phyloP scores from a whole-genome alignment of 805 yeast genomes.

The Yarrowia keelungensis region DNA sequence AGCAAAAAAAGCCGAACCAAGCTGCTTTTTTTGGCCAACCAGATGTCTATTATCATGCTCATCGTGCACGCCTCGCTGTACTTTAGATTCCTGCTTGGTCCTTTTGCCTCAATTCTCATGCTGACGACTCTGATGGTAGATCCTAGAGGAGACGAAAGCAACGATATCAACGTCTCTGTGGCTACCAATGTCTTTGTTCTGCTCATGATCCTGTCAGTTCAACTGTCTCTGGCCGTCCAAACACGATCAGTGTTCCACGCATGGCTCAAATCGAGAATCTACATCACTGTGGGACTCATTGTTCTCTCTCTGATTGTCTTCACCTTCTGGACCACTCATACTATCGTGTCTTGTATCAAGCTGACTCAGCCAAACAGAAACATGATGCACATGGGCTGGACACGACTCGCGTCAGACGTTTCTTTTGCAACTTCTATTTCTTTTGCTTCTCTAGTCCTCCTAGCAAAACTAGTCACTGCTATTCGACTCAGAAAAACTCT shows the following conservation, averaged over 20 bases:
- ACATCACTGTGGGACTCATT: constrained; percentile 6
- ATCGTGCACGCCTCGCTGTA: constrained; percentile 18
- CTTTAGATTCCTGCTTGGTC: constrained; percentile 5
- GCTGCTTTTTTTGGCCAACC: constrained; percentile 22
- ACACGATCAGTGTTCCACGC: constrained; percentile 27
- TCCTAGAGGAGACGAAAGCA: not conserved
- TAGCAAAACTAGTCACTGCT: constrained; percentile 71
- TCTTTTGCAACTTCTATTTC: constrained; percentile 70
- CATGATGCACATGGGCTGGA: not conserved
- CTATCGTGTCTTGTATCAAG: not conserved
- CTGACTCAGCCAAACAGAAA: not conserved
- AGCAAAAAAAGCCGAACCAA: constrained; percentile 12
- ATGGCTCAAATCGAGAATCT: constrained; percentile 17
- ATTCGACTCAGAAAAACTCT: constrained; percentile 72
- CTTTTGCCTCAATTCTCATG: constrained; percentile 2
- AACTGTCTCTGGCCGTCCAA: constrained; percentile 3
- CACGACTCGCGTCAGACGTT: constrained; percentile 14
- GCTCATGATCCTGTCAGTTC: constrained; percentile 18
- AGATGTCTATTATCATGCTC: constrained; percentile 6
- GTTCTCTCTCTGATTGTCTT: not conserved
- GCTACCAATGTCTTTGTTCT: constrained; percentile 11
- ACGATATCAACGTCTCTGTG: constrained; percentile 7
- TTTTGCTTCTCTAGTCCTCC: constrained; percentile 64
- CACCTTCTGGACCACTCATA: constrained; percentile 7
- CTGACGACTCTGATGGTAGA: not conserved